Percentiles rank a stretch among this genome's conserved stretches.
phyloP scores from a whole-genome alignment of 2,329 filamentous ascomycete genomes.

The Ilyonectria sp. region DNA sequence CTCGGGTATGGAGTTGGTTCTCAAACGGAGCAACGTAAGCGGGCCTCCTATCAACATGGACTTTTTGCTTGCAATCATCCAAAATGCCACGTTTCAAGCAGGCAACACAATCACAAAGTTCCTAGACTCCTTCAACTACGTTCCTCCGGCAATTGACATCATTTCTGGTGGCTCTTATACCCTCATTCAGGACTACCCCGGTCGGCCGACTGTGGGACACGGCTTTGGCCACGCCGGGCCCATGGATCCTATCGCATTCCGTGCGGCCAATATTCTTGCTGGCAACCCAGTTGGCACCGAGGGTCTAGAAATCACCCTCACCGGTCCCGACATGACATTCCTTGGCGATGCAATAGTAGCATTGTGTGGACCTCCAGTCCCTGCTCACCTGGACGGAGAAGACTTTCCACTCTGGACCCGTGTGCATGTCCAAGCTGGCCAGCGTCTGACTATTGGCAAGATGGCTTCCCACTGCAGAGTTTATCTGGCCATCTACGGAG shows the following conservation, averaged over 20 bases:
- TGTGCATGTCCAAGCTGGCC: slow-evolving; percentile 63
- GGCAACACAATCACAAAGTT: slow-evolving; percentile 72
- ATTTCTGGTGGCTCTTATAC: slow-evolving; percentile 71
- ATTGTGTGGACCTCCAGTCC: slow-evolving; percentile 69
- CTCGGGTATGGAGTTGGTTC: slow-evolving; percentile 61
- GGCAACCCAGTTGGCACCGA: slow-evolving; percentile 68
- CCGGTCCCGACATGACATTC: slow-evolving; percentile 72
- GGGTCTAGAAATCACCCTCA: slow-evolving; percentile 72
- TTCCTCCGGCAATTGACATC: slow-evolving; percentile 65
- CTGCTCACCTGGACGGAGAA: slow-evolving; percentile 64
- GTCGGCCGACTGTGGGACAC: slow-evolving; percentile 68
- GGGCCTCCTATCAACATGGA: slow-evolving; percentile 65
- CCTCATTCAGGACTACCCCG: slow-evolving; percentile 71
- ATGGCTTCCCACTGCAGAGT: slow-evolving; percentile 64
- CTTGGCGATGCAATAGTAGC: slow-evolving; percentile 68
- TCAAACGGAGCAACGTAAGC: slow-evolving; percentile 50
- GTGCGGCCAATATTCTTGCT: slow-evolving; percentile 72
- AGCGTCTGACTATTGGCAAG: slow-evolving; percentile 66
- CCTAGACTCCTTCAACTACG: slow-evolving; percentile 64
- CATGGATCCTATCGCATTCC: slow-evolving; percentile 73
- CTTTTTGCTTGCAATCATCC: slow-evolving; percentile 67
- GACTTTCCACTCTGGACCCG: slow-evolving; percentile 69
- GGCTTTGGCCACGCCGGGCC: slow-evolving; percentile 73
- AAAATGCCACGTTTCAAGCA: slow-evolving; percentile 58
- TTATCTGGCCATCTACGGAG: slow-evolving; percentile 67